Evolutionary conservation across 2,329 filamentous ascomycete genomes (phyloP).

Genomic region (Paraphoma sp.): DNA sequence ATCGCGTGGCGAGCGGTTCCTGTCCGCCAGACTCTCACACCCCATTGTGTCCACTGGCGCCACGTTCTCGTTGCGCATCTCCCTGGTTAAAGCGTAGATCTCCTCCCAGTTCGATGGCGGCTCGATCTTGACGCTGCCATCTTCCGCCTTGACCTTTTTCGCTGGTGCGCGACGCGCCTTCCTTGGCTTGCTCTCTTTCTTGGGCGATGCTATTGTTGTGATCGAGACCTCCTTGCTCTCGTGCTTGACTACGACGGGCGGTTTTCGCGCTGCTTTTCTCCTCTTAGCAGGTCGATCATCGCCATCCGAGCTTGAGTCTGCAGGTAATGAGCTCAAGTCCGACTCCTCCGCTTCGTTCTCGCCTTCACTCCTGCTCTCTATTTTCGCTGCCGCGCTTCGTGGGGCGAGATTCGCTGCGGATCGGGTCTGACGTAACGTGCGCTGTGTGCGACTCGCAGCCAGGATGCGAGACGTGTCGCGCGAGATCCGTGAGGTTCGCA

Average conservation of each 20-base stretch:
- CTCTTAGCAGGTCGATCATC: constrained; percentile 45
- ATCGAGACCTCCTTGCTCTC: constrained; percentile 28
- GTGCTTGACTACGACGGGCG: constrained; percentile 42
- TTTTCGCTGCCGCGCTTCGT: constrained; percentile 22
- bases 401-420: constrained; percentile 28
- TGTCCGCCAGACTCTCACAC: constrained; percentile 77
- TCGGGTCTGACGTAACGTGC: constrained; percentile 41
- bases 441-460: constrained; percentile 33
- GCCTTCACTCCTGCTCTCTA: constrained; percentile 12
- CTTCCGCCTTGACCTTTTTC: constrained; percentile 38
- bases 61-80: constrained; percentile 74
- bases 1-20: constrained; percentile 58
- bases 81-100: constrained; percentile 77
- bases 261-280: constrained; percentile 54
- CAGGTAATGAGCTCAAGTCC: constrained; percentile 40
- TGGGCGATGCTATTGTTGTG: constrained; percentile 29
- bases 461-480: constrained; percentile 44
- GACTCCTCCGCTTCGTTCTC: constrained; percentile 30
- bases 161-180: constrained; percentile 47
- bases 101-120: constrained; percentile 83
- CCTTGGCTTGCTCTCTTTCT: constrained; percentile 30
- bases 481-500: constrained; percentile 49
- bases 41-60: constrained; percentile 98
- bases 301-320: constrained; percentile 31
- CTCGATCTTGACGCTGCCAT: constrained; percentile 53